Evolutionary conservation across 345 rosid species (phyloP).

Genomic region (Raphanus raphanistrum): DNA sequence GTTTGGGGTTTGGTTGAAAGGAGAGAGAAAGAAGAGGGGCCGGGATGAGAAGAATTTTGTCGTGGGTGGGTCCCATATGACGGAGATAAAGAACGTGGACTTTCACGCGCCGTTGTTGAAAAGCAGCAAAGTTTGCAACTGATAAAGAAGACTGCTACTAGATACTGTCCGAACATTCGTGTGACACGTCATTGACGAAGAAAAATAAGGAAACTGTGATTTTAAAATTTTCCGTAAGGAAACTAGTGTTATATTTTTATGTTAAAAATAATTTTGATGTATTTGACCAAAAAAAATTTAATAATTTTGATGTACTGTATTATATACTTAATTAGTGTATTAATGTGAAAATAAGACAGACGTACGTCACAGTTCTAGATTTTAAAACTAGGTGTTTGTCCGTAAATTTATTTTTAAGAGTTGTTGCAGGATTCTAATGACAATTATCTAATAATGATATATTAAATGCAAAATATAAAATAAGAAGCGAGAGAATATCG

Average conservation of each 20-base stretch:
- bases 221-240: background rate
- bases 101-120: constrained; percentile 51
- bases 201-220: background rate
- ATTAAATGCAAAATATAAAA: no score
- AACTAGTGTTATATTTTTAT: background rate
- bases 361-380: background rate
- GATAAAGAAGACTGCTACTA: background rate
- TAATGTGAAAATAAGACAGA: constrained; percentile 1
- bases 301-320: constrained; percentile 18
- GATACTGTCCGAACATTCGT: constrained; percentile 20
- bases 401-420: no score
- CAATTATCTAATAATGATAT: no score
- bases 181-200: constrained; percentile 5
- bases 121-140: constrained; percentile 74
- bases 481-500: no score
- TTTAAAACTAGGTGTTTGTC: no score
- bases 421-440: no score
- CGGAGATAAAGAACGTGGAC: constrained; percentile 48
- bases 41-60: constrained; percentile 59
- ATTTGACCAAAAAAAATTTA: no score
- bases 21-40: constrained; percentile 57
- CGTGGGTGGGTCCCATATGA: constrained; percentile 51
- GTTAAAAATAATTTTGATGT: constrained; percentile 11
- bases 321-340: background rate
- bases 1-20: constrained; percentile 81